Evolutionary conservation across 2,329 filamentous ascomycete genomes (phyloP), one percentile per base, ranked within the genome.

Genomic region (Colletotrichum ledebouriae): DNA sequence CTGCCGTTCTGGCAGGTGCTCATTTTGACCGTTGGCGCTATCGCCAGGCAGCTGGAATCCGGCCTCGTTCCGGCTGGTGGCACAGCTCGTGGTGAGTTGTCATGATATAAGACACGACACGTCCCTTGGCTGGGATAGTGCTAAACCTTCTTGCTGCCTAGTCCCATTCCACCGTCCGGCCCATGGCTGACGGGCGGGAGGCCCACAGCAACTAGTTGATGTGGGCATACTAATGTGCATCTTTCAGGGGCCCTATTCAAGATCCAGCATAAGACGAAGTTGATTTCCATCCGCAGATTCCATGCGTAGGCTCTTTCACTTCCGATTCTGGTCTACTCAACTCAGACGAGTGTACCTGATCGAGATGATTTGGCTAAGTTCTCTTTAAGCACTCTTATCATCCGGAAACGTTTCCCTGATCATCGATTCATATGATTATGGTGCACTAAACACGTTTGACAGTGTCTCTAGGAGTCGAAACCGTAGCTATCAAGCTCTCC

Each of bases 371-470:
- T 29, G 22, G 25, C 33, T 4, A 53, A 53, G 15, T 13, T 34
- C 6, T 53, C 2, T 37, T 3, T 29, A 37, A 33, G n/a, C 25
- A 34, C 7, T 37, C 39, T 22, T 10, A 22, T 60, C 6, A 33
- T 46, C 39, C 56, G 56, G 49, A 66, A 69, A 15, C 37, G 5
- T 41, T 60, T 42, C 34, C 50, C 29, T 41, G 10, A 34, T 60
- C 56, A 29, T 52, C 46, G 49, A 66, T 60, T 69, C 66, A 60
- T 69, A 34, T 65, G 55, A 46, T 47, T 60, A 66, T 57, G 66
- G 50, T 66, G 58, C 52, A 67, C 37, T 63, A 37, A 64, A 69
- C 49, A 66, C 60, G 41, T 47, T 34, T 46, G 46, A 22, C 17
- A 20, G 22, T 13, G 44, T 66, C 55, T 34, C 49, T n/a, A 25